A percentile compares a stretch with the other conserved stretches of the same genome.
Evolutionary conservation across 2,329 filamentous ascomycete species (phyloP).

Genomic region (Myriosclerotinia curreyana): DNA sequence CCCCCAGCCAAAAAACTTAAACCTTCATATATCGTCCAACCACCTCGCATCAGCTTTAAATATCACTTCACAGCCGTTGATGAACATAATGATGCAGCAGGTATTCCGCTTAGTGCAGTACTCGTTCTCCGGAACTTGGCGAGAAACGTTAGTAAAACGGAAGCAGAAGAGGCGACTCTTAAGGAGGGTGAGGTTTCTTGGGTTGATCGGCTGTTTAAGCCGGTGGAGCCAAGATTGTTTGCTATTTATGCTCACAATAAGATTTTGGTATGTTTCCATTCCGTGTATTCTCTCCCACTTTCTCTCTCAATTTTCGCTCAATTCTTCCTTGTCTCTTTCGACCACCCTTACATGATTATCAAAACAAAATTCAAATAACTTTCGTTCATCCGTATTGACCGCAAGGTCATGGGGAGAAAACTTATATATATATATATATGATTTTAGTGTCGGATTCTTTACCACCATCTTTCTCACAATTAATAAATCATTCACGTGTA

Average conservation of each 20-base stretch:
- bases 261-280: constrained; percentile 48
- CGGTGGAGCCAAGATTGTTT: constrained; percentile 61
- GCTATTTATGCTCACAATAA: constrained; percentile 69
- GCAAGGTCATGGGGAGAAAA: constrained; percentile 78
- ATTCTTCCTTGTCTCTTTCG: constrained; percentile 27
- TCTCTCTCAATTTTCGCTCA: constrained; percentile 20
- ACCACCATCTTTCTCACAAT: constrained; percentile 24
- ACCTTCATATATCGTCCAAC: constrained; percentile 39
- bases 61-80: constrained; percentile 58
- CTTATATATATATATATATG: constrained; percentile 49
- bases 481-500: background rate
- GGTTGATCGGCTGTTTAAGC: constrained; percentile 67
- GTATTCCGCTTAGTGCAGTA: constrained; percentile 74
- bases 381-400: constrained; percentile 99
- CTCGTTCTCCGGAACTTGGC: constrained; percentile 78
- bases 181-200: constrained; percentile 56
- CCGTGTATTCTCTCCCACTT: background rate
- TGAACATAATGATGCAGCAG: constrained; percentile 61
- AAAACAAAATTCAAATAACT: constrained; percentile 78
- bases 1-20: constrained; percentile 33
- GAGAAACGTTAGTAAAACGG: constrained; percentile 60
- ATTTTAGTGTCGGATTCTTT: constrained; percentile 29
- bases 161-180: constrained; percentile 53
- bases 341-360: constrained; percentile 66
- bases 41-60: constrained; percentile 53